Evolutionary conservation across 2,329 filamentous ascomycete species (phyloP), one percentile per base, ranked within the genome.

Genomic region (Ophioceras dolichostomum): DNA sequence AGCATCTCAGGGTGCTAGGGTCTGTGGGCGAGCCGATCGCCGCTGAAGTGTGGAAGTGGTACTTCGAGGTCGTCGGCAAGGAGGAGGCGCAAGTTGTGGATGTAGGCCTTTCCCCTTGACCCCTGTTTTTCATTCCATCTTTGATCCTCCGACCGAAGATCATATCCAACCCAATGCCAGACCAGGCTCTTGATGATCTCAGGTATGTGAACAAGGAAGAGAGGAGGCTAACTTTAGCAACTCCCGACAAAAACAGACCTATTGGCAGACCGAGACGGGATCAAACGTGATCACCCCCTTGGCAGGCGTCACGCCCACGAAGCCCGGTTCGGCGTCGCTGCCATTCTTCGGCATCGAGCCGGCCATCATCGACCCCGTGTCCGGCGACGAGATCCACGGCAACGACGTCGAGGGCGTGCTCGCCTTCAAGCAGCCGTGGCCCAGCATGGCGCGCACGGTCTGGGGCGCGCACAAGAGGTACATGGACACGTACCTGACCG

Each of bases 241-340:
- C 50, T 47, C 38, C 43, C 43, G 1, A 33, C 17, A n/a, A n/a
- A n/a, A 47, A 37, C 55, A 94, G 86, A 98, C 91, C 38, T 98
- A 98, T 73, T 98, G 91, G 91, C 91, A 98, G 75, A 98, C 91
- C 37, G 91, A 98, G 68, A 98, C 91, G 2, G 91, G 91, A 39
- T 96, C 85, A 45, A 79, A 98, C 61, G 87, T 94, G 52, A 96
- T 98, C 57, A 85, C 87, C 5, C 91, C 91, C 14, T 70, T 98
- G 41, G 88, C 83, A 35, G 91, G 91, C 55, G 74, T 96, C 26
- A 96, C 89, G 1, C 87, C 91, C 18, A 96, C 91, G 18, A 98
- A 98, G 68, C 91, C 91, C 16, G 91, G 91, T 38, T 93, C 84
- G 55, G 91, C 91, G 8, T 95, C 91, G 10, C 72, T 96, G 27